phyloP scores from a whole-genome alignment of 176 grass and related monocot species.

The Tillandsia leiboldiana region DNA sequence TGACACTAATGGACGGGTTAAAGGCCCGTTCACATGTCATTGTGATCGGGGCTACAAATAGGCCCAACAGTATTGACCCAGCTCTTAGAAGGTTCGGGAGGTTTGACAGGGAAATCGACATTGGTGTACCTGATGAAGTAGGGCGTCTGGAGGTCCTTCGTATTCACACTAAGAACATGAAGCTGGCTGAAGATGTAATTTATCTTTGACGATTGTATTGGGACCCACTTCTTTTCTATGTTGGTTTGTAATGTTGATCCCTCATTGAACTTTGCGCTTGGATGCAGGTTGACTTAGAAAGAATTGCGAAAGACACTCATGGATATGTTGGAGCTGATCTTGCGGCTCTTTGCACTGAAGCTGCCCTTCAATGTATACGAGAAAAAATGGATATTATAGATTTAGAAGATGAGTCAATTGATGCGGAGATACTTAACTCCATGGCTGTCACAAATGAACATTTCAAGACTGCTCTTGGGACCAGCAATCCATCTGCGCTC shows the following conservation, averaged over 20 bases:
- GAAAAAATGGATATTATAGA: slow-evolving; percentile 94
- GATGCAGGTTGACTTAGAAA: slow-evolving; percentile 69
- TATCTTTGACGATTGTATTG: background rate
- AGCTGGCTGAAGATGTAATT: slow-evolving; percentile 69
- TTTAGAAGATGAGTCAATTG: slow-evolving; percentile 82
- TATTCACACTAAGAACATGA: slow-evolving; percentile 93
- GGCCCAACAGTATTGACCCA: slow-evolving; percentile 75
- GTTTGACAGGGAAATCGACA: slow-evolving; percentile 80
- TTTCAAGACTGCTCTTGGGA: slow-evolving; percentile 86
- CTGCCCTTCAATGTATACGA: slow-evolving; percentile 77
- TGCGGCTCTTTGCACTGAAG: slow-evolving; percentile 72
- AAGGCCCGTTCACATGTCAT: slow-evolving; percentile 75
- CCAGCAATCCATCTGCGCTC: slow-evolving; percentile 76
- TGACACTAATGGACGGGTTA: slow-evolving; percentile 79
- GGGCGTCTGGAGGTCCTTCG: slow-evolving; percentile 77
- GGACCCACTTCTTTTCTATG: background rate
- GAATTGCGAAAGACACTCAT: slow-evolving; percentile 62
- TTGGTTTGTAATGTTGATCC: background rate
- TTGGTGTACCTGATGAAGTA: slow-evolving; percentile 79
- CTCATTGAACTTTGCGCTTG: background rate
- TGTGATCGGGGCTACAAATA: slow-evolving; percentile 82
- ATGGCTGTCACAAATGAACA: slow-evolving; percentile 92
- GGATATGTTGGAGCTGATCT: slow-evolving; percentile 85
- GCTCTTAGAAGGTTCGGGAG: slow-evolving; percentile 77
- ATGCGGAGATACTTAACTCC: slow-evolving; percentile 84